Base-by-base conservation (phyloP, 495 filamentous ascomycete genomes). In the Neurospora sp. region DNA sequence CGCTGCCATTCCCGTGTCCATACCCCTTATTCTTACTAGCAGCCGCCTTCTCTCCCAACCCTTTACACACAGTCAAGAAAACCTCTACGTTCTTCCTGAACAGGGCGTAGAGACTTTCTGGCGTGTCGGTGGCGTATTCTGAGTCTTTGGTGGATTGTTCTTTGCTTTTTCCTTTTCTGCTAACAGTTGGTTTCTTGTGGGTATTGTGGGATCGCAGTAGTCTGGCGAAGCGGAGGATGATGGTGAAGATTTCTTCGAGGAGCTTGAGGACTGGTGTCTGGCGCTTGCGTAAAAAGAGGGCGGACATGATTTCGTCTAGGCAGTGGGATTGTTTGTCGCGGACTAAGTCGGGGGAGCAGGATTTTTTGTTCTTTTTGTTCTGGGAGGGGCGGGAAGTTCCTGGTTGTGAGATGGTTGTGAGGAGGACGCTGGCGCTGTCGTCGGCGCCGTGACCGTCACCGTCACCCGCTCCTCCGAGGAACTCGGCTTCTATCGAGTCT, bases 291-390 rank as follows among this genome's bases (percentile, higher is more conserved):
- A 97, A 85, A 20, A 98, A 84, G 0, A 96, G 83, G 1, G 88
- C 87, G 73, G 89, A 90, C 83, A 97, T 87, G 72, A 97, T 93
- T 39, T 87, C 84, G 76, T 97, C 93, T 3, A 98, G 86, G n/a
- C 90, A 86, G 10, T 85, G 80, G 78, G 94, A 92, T 75, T 97
- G 94, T 42, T 88, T 87, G n/a, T 88, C 86, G 9, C 90, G 84
- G 8, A 98, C 79, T 39, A 85, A 81, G 18, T 90, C 88, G 0
- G 96, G 83, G 5, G 91, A 89, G 74, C 83, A 72, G 84, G 81
- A 41, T 82, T 8, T 62, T 31, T 11, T 46, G 20, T 48, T 59
- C 1, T 69, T 72, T 59, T 72, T 6, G 37, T 5, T 4, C 85
- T 81, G 78, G 94, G 97, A 94, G 87, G 87, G 16, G 88, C 86